Evolutionary conservation across 1,284 basidiomycete species (phyloP).

Genomic region (Abortiporus biennis): DNA sequence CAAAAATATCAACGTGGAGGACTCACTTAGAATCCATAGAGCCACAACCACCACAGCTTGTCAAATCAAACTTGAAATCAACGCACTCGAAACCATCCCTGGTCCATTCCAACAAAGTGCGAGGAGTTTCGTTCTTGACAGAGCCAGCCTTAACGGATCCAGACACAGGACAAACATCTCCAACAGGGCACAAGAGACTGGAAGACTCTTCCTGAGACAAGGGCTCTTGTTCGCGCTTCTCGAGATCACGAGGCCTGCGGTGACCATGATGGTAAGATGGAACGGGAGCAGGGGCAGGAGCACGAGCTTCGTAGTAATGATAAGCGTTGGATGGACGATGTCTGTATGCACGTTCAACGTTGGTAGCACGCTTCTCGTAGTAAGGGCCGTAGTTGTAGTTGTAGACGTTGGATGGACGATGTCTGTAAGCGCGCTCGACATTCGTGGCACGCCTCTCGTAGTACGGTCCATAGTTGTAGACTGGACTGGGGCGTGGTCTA

Average conservation of each 20-base stretch:
- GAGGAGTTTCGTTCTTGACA: conserved; percentile 11
- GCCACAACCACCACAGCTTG: conserved; percentile 28
- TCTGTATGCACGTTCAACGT: not conserved
- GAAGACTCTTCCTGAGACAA: conserved; percentile 11
- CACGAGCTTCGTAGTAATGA: conserved; percentile 7
- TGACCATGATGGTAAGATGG: conserved; percentile 6
- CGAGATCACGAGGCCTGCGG: conserved; percentile 4
- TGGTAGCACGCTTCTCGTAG: not conserved
- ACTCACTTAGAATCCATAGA: conserved; percentile 22
- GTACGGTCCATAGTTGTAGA: not conserved
- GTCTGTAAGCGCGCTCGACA: not conserved
- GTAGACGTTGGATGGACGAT: not conserved
- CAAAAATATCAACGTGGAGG: conserved; percentile 1
- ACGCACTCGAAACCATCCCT: conserved; percentile 25
- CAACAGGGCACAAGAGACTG: conserved; percentile 18
- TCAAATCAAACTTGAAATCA: conserved; percentile 23
- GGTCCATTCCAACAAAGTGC: conserved; percentile 17
- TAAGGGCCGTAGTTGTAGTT: not conserved
- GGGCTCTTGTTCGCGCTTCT: conserved; percentile 13
- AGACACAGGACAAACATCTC: conserved; percentile 19
- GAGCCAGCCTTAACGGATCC: too few relatives aligned
- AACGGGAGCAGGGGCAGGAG: too few relatives aligned
- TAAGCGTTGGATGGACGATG: not conserved
- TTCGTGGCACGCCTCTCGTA: not conserved
- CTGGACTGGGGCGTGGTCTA: too few relatives aligned